Base-by-base conservation (phyloP, 768 basidiomycete genomes). In the Psilocybe subaeruginosa region DNA sequence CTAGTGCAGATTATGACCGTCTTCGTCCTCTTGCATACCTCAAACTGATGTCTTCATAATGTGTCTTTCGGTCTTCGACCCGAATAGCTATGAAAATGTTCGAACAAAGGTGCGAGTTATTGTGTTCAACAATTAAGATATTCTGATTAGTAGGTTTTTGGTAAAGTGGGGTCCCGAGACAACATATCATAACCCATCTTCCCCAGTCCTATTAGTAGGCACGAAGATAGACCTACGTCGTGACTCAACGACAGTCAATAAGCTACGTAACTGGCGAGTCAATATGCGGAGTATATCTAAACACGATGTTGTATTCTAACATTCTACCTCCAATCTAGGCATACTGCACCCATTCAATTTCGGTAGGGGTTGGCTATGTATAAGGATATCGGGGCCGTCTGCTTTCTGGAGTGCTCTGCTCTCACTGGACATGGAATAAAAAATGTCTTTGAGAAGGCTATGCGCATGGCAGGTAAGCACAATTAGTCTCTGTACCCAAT, bases 341-440 rank as follows among this genome's bases (percentile, higher is more conserved):
- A 23, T 30, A 30, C 30, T 4, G 27, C 33, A n/a, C 41, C 45
- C 7, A 37, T 53, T 7, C 51, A 33, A n/a, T 48, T 35, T 19
- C 50, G 43, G 17, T 16, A 59, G 46, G 58, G 52, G 23, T n/a
- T 31, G 2, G 30, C 52, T 3, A 35, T 59, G 51, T 39, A 3
- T 14, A 53, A 41, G 17, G 52, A 59, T n/a, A 54, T 49, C 19
- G 33, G 43, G 14, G 59, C 53, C 8, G 29, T 19, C 0, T 54
- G 17, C n/a, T 60, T 55, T 47, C 4, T 48, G 4, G 59, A 60
- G 47, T 60, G 59, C 45, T 60, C 59, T 46, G 52, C 53, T 23
- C 31, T 48, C 7, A 49, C 45, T 5, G 33, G 23, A 2, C 46
- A 54, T 12, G 53, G 59, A 17, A 8, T 60, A 8, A 19, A 35